Base-by-base conservation (phyloP, 2,329 filamentous ascomycete species). In the Acarospora socialis region DNA sequence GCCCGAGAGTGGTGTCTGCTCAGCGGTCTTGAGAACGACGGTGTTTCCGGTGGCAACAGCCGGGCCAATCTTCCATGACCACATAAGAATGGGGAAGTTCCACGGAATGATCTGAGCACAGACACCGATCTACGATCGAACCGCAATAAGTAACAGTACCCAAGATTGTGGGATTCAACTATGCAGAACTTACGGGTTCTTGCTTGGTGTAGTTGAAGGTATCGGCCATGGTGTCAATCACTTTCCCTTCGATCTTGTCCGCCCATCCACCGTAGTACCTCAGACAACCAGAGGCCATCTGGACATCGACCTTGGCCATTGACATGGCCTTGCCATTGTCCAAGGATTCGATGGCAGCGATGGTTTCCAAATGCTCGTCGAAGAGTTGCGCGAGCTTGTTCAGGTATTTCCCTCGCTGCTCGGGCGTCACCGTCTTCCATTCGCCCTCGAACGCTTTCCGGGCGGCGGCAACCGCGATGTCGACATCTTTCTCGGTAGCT, bases 201-300 rank as follows among this genome's bases (percentile, higher is more conserved):
- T 72, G 68, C 49, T 65, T 63, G 44, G 77, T 81, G 64, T 84
- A 86, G 63, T 77, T 73, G 64, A 87, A 80, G 54, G 72, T 77
- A 38, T 80, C 75, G 31, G 69, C 66, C 46, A 65, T 59, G 43
- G 80, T 76, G 45, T 86, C 78, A 41, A 83, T 70, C 36, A 81
- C 79, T 66, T 81, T 81, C 56, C 81, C 81, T 59, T 77, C 66
- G 44, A 84, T 77, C 75, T 90, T 87, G 65, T 86, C 80, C 46
- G 81, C 77, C 77, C 78, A 86, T 36, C 81, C 81, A 50, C 68
- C 81, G 46, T 82, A 83, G 63, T 82, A 92, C 58, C 81, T 71
- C 47, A 92, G 56, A 61, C 70, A 77, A 48, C 66, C 74, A 38
- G 69, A 64, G 33, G 73, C 71, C 44, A 66, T 65, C 31, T 53